These are phyloP conservation scores for Pseudopithomyces maydicus DNA, from an alignment of 2,329 filamentous ascomycete species.

Conservation along the genomic window DNA sequence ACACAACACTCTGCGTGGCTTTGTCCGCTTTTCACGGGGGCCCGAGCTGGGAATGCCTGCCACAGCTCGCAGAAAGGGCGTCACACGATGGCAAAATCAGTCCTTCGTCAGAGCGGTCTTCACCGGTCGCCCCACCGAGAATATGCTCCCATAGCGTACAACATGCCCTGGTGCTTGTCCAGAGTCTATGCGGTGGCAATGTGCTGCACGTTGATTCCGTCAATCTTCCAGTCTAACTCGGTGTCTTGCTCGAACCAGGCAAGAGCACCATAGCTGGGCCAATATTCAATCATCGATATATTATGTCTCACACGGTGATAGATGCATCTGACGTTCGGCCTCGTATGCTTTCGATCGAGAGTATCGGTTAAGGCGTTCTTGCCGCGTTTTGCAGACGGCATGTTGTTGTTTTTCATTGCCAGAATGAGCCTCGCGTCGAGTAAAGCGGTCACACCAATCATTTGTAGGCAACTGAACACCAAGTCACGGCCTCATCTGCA, in stretches of 20 bases:
- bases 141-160: constrained; percentile 28
- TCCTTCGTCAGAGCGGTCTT: constrained; percentile 32
- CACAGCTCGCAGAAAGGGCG: constrained; percentile 33
- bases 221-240: constrained; percentile 32
- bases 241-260: constrained; percentile 33
- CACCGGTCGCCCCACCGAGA: constrained; percentile 42
- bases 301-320: constrained; percentile 30
- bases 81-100: constrained; percentile 41
- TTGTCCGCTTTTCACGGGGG: constrained; percentile 30
- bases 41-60: constrained; percentile 37
- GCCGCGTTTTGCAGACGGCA: constrained; percentile 25
- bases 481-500: constrained; percentile 34
- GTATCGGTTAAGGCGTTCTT: constrained; percentile 22
- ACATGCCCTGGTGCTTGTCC: constrained; percentile 23
- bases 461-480: constrained; percentile 39
- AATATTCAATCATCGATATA: constrained; percentile 36
- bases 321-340: constrained; percentile 22
- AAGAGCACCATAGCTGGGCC: constrained; percentile 34
- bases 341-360: constrained; percentile 18
- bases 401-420: constrained; percentile 30
- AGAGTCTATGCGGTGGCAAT: constrained; percentile 32
- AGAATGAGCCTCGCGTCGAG: constrained; percentile 34
- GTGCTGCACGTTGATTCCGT: constrained; percentile 19
- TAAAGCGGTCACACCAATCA: constrained; percentile 36
- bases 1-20: constrained; percentile 36